Base-by-base conservation (phyloP, 768 basidiomycete genomes). In the Psilocybe azurescens region DNA sequence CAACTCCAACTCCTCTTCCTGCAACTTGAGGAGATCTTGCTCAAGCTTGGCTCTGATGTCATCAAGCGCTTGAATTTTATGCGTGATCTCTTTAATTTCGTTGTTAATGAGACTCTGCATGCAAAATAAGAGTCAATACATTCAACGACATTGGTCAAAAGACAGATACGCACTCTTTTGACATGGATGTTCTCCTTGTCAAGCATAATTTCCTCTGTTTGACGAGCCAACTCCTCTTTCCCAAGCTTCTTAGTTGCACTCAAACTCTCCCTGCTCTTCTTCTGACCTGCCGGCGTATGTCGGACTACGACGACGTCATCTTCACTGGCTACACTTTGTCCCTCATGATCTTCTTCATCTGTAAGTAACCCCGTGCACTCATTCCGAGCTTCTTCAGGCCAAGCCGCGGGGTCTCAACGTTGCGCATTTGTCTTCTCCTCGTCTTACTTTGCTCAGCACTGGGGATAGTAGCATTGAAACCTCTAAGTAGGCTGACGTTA, bases 1-100 rank as follows among this genome's bases (percentile, higher is more conserved):
- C n/a, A 99, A 78, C 70, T 98, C 97, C 24, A 99, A 79, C 64
- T 97, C 96, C 67, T 99, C 97, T 72, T 99, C 97, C 60, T 96
- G 93, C 50, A 98, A 73, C 72, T 86, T 91, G 33, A 99, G 77
- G 6, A 99, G 79, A 70, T 94, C 90, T 47, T 88, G 82, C 70
- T 95, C 93, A 28, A 99, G 79, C 65, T 89, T 90, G 8, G 85
- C 81, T 57, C 95, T 82, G 59, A 98, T 93, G 14, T 77, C 82
- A 67, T 96, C 94, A 38, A 99, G 77, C 4, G 89, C 87, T 54
- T 89, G 87, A 53, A 99, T 98, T 81, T 97, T 98, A 65, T 86
- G 83, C 28, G 93, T 89, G 20, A 99, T 92, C 73, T 98, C 95
- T 28, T 81, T 77, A 66, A 99, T 93, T 76, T 99, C 96, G 67